Evolutionary conservation across 2,329 filamentous ascomycete species (phyloP).

Genomic region (Aspergillus pseudoterreus): DNA sequence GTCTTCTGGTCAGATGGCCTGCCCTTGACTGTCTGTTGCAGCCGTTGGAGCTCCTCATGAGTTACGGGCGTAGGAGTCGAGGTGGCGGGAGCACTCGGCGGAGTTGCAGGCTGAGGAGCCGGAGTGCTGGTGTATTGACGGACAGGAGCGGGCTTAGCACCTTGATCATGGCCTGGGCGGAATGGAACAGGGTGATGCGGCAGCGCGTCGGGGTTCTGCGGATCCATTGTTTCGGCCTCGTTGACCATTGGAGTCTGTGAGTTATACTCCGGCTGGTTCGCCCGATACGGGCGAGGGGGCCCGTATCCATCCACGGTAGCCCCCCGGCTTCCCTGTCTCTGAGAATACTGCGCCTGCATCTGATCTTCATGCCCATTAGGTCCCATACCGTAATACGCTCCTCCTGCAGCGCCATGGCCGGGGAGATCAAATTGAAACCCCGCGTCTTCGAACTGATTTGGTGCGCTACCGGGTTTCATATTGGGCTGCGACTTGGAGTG

Average conservation of each 20-base stretch:
- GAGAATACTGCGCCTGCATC: slow-evolving; percentile 13
- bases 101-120: background rate
- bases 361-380: slow-evolving; percentile 19
- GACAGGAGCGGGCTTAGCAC: slow-evolving; percentile 48
- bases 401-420: slow-evolving; percentile 11
- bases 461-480: slow-evolving; percentile 25
- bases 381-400: slow-evolving; percentile 19
- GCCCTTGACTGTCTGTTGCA: slow-evolving; percentile 66
- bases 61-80: slow-evolving; percentile 59
- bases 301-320: slow-evolving; percentile 15
- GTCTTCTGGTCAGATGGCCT: slow-evolving; percentile 70
- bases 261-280: slow-evolving; percentile 19
- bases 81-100: slow-evolving; percentile 15
- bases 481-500: slow-evolving; percentile 47
- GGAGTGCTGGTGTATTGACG: slow-evolving; percentile 47
- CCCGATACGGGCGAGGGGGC: slow-evolving; percentile 17
- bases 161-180: slow-evolving; percentile 48
- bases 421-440: slow-evolving; percentile 73
- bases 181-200: slow-evolving; percentile 55
- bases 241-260: slow-evolving; percentile 13
- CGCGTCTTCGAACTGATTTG: slow-evolving; percentile 43
- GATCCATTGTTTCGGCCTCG: slow-evolving; percentile 14
- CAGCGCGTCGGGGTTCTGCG: slow-evolving; percentile 51
- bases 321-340: slow-evolving; percentile 11
- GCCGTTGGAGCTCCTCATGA: slow-evolving; percentile 68